These are phyloP conservation scores for Entomortierella chlamydospora DNA, from an alignment of 192 early-diverging fungal genomes.

Conservation along the genomic window DNA sequence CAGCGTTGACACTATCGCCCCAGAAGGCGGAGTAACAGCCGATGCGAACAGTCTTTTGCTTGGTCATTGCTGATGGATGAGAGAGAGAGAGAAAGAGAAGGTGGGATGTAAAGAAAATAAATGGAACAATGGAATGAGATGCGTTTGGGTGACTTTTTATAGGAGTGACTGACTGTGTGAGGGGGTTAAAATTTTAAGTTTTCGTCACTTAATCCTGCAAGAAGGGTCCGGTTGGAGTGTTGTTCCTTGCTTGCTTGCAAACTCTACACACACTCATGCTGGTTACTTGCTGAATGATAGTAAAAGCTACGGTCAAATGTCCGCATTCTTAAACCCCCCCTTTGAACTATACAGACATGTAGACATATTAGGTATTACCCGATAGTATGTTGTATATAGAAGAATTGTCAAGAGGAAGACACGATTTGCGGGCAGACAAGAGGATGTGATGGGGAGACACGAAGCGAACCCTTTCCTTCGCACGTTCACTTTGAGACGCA, in stretches of 20 bases:
- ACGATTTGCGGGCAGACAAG: no score
- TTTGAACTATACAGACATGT: no score
- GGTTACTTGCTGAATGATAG: no score
- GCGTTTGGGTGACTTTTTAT: constrained; percentile 6
- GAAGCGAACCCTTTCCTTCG: constrained; percentile 7
- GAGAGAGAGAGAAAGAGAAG: not conserved
- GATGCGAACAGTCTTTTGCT: constrained; percentile 61
- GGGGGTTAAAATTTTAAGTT: no score
- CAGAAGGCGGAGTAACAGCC: constrained; percentile 72
- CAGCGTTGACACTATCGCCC: constrained; percentile 68
- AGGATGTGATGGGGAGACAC: not conserved
- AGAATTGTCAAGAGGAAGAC: no score
- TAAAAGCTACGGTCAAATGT: no score
- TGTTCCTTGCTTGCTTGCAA: no score
- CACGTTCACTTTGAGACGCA: constrained; percentile 10
- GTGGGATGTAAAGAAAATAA: not conserved
- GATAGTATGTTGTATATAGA: no score
- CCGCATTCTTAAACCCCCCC: no score
- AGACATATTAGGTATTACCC: no score
- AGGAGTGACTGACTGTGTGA: not conserved
- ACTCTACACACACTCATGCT: no score
- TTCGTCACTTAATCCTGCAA: constrained; percentile 10
- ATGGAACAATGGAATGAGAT: constrained; percentile 9
- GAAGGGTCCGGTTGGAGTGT: not conserved
- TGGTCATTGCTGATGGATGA: constrained; percentile 11